Conservation (phyloP, 2,329 filamentous ascomycete species). For the Calonectria ilicicola region DNA sequence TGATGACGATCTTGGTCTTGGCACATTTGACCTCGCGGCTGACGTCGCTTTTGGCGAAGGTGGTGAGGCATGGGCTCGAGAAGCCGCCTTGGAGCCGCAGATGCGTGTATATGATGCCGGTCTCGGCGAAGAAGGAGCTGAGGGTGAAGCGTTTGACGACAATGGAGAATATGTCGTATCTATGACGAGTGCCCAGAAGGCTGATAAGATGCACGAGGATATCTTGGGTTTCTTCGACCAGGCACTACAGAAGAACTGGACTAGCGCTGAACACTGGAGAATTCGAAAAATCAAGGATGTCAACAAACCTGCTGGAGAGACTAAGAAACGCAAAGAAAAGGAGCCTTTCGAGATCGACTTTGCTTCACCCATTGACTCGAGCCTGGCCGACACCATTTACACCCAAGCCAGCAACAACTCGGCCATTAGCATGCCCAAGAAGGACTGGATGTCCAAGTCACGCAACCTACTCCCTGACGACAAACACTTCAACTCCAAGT, state of each 20-base stretch:
- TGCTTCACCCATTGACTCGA: conserved; percentile 76
- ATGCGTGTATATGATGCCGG: conserved; percentile 81
- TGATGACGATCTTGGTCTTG: conserved; percentile 77
- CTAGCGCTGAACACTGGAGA: conserved; percentile 97
- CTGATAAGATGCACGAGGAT: conserved; percentile 84
- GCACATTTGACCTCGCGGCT: conserved; percentile 76
- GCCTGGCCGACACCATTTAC: conserved; percentile 81
- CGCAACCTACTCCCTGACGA: conserved; percentile 95
- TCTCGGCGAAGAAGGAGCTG: conserved; percentile 66
- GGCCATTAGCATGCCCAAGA: conserved; percentile 87
- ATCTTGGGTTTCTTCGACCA: conserved; percentile 99
- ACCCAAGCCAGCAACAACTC: conserved; percentile 84
- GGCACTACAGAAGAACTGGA: conserved; percentile 96
- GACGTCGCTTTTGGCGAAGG: conserved; percentile 94
- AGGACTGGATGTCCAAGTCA: conserved; percentile 95
- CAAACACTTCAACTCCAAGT: conserved; percentile 96
- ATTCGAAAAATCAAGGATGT: conserved; percentile 91
- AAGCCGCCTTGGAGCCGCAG: conserved; percentile 88
- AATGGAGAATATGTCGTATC: conserved; percentile 83
- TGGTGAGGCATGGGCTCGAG: conserved; percentile 93
- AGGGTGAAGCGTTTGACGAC: conserved; percentile 56
- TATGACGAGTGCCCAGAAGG: conserved; percentile 75
- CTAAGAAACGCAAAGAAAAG: conserved; percentile 88
- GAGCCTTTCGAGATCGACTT: conserved; percentile 98
- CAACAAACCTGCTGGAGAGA: conserved; percentile 71